Percentiles rank a stretch among this genome's conserved stretches.
Evolutionary conservation across 805 yeast species (phyloP).

Genomic region (Candida tallmaniae): DNA sequence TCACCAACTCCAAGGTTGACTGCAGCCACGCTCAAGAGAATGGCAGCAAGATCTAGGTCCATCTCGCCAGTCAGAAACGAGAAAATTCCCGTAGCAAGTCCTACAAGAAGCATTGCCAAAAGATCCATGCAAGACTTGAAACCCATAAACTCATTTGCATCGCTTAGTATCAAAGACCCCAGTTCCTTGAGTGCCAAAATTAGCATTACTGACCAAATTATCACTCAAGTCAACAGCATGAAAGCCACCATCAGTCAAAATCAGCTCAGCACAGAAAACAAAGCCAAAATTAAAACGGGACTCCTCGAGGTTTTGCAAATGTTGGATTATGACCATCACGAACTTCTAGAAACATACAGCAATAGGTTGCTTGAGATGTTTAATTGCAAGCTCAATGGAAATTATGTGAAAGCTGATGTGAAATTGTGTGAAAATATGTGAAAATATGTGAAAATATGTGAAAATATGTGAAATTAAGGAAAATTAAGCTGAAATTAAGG

Average conservation of each 20-base stretch:
- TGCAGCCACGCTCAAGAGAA: slow-evolving; percentile 29
- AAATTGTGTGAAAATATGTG: no score
- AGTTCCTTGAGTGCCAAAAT: neutral
- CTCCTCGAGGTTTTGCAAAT: neutral
- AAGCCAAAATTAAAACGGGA: neutral
- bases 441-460: no score
- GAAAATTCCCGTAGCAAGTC: no score
- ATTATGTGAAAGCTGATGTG: neutral
- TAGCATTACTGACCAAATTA: neutral
- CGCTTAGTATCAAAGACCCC: neutral
- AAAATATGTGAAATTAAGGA: no score
- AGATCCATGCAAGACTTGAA: slow-evolving; percentile 3
- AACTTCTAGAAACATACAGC: slow-evolving; percentile 35
- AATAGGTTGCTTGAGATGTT: slow-evolving; percentile 28
- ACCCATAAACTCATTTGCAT: slow-evolving; percentile 1
- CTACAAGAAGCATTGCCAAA: neutral
- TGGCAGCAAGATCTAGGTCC: slow-evolving; percentile 22
- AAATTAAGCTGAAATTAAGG: no score
- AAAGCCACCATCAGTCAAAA: slow-evolving; percentile 1
- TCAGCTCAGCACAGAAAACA: slow-evolving; percentile 9
- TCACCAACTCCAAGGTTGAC: slow-evolving; percentile 20
- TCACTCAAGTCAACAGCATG: neutral
- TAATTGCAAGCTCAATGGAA: slow-evolving; percentile 18
- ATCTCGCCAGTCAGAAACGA: slow-evolving; percentile 8
- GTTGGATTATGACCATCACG: slow-evolving; percentile 7